These are phyloP conservation scores for Zizania latifolia DNA, from an alignment of 176 grass and related monocot species.

Conservation along the genomic window DNA sequence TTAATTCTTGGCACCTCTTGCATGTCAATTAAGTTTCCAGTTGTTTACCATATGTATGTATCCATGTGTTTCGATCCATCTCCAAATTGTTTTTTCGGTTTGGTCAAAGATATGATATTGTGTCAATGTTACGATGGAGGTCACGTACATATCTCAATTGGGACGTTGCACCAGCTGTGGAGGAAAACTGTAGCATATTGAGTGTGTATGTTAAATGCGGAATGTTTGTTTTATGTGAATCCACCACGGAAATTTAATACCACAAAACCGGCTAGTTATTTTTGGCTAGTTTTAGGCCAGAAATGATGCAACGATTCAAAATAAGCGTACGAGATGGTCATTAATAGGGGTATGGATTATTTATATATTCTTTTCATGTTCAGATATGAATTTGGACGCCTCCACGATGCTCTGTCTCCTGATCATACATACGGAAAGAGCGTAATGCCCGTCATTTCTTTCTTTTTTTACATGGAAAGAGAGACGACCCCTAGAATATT, in stretches of 20 bases:
- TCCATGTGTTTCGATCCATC: background rate
- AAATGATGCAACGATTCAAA: background rate
- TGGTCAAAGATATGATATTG: background rate
- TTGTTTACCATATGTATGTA: background rate
- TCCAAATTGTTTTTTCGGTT: background rate
- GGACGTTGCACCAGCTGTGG: background rate
- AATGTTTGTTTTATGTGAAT: too few relatives aligned
- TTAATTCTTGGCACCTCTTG: background rate
- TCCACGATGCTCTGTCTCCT: too few relatives aligned
- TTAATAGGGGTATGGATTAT: background rate
- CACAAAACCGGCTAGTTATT: too few relatives aligned
- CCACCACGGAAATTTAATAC: too few relatives aligned
- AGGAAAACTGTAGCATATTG: too few relatives aligned
- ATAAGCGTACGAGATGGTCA: background rate
- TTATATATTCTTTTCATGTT: too few relatives aligned
- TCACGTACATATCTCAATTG: background rate
- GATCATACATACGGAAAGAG: too few relatives aligned
- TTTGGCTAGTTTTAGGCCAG: background rate
- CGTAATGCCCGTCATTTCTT: too few relatives aligned
- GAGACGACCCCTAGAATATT: too few relatives aligned
- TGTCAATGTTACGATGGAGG: background rate
- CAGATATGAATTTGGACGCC: too few relatives aligned
- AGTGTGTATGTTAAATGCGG: too few relatives aligned
- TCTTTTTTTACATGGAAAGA: too few relatives aligned
- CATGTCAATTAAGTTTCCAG: background rate